A percentile compares a stretch with the other conserved stretches of the same genome.
Evolutionary conservation across 495 filamentous ascomycete genomes (phyloP).

Genomic region (Mytilinidion resinicola): DNA sequence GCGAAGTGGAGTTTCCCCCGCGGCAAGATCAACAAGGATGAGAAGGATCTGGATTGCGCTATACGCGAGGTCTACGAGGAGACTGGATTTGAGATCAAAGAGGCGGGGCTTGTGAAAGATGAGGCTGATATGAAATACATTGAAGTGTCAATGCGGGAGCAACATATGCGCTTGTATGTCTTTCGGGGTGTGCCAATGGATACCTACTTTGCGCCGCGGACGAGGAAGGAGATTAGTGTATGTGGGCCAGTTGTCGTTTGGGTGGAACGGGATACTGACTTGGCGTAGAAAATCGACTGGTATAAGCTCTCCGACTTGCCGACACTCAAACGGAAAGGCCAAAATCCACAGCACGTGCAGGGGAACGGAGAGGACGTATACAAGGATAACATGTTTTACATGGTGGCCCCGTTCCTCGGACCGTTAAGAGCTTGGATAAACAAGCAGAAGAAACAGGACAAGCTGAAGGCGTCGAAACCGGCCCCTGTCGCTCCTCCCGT

Average conservation of each 20-base stretch:
- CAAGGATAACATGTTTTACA: constrained; percentile 86
- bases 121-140: constrained; percentile 67
- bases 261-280: constrained; percentile 1
- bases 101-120: constrained; percentile 64
- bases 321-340: constrained; percentile 61
- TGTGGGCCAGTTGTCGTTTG: not conserved
- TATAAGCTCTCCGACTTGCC: constrained; percentile 83
- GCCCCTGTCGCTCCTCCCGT: constrained; percentile 15
- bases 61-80: constrained; percentile 93
- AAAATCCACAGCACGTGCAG: constrained; percentile 44
- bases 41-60: constrained; percentile 86
- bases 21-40: constrained; percentile 96
- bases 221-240: constrained; percentile 87
- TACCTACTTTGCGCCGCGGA: constrained; percentile 78
- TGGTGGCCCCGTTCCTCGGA: constrained; percentile 89
- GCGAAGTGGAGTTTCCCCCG: constrained; percentile 94
- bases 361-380: constrained; percentile 46
- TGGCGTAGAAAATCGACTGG: constrained; percentile 68
- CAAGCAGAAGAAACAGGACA: constrained; percentile 66
- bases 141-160: constrained; percentile 81
- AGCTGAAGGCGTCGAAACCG: constrained; percentile 33
- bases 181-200: constrained; percentile 82
- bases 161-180: constrained; percentile 85
- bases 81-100: constrained; percentile 77
- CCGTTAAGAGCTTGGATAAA: constrained; percentile 86